Conservation (phyloP, 2,329 filamentous ascomycete genomes). For the Botryotinia calthae region DNA sequence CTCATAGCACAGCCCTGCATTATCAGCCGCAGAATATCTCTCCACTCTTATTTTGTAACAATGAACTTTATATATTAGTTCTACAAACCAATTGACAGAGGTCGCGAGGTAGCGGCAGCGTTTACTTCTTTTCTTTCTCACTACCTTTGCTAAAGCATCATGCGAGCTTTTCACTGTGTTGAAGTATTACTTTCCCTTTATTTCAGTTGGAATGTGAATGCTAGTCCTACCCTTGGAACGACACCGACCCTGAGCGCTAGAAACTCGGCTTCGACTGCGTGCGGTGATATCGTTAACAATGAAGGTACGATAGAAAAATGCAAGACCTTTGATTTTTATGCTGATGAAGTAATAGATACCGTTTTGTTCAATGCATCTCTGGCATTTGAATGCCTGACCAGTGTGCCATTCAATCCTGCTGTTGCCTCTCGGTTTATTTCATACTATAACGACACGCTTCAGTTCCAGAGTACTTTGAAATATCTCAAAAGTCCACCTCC, state of each 20-base stretch:
- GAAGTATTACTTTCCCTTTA: background rate
- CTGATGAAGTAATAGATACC: slow-evolving; percentile 19
- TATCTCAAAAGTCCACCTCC: slow-evolving; percentile 50
- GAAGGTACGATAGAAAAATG: slow-evolving; percentile 1
- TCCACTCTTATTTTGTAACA: background rate
- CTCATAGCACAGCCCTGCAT: background rate
- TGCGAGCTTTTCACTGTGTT: background rate
- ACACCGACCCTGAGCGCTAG: slow-evolving; percentile 16
- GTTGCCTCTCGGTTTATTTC: slow-evolving; percentile 45
- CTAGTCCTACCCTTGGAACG: background rate
- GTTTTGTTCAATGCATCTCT: slow-evolving; percentile 25
- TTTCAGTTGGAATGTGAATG: background rate
- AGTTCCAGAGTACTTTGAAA: slow-evolving; percentile 34
- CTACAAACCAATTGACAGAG: background rate
- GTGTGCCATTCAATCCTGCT: slow-evolving; percentile 46
- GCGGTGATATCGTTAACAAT: slow-evolving; percentile 26
- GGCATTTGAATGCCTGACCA: slow-evolving; percentile 44
- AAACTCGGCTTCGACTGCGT: slow-evolving; percentile 24
- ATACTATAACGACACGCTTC: slow-evolving; percentile 46
- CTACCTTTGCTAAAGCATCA: background rate
- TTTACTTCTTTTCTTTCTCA: background rate
- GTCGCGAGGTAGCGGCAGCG: background rate
- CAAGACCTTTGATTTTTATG: background rate
- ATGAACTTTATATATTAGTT: slow-evolving; percentile 2
- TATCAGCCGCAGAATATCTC: slow-evolving; percentile 9